Evolutionary conservation across 2,329 filamentous ascomycete genomes (phyloP), one percentile per base, ranked within the genome.

Genomic region (Didymella exigua): DNA sequence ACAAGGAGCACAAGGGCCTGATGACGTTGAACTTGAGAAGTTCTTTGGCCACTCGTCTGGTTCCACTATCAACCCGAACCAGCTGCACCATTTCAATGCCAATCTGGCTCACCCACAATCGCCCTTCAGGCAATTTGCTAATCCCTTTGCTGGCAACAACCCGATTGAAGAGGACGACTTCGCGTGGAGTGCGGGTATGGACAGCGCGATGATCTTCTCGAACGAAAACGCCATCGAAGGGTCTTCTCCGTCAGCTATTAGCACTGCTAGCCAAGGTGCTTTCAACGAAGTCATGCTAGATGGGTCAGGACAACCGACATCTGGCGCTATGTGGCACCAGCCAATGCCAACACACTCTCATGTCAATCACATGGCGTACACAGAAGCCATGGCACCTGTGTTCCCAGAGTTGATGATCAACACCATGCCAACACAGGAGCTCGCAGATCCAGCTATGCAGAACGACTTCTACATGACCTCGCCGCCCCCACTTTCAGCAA

Each of bases 201-300:
- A 95, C 60, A 86, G 88, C 67, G 86, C 89, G 40, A 83, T 75
- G 67, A 67, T 69, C 57, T 74, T 70, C 65, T 78, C 81, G 50
- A 89, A 89, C 67, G 92, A 96, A 65, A 89, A 87, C 62, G 91
- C 90, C 24, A 85, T 97, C 49, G 93, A 96, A 67, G 92, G 90
- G 55, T 98, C 95, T 10, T 98, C 95, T 13, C 95, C 95, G 14
- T 98, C 95, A 8, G 92, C 92, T 41, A 93, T 98, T 74, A 98
- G 93, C 78, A 96, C 91, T 37, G 91, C 90, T 55, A 98, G 93
- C 76, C 93, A 96, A 70, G 93, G 90, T 73, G 90, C 89, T 45
- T 90, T 93, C 74, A 96, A 91, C 76, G 95, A 98, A 72, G 86
- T 92, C 56, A 92, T 96, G 88, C 81, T 95, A 54, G 92, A 97